Percentiles rank a stretch among this genome's conserved stretches.
Conservation (phyloP, 768 basidiomycete species). For the Suillus placidus region DNA sequence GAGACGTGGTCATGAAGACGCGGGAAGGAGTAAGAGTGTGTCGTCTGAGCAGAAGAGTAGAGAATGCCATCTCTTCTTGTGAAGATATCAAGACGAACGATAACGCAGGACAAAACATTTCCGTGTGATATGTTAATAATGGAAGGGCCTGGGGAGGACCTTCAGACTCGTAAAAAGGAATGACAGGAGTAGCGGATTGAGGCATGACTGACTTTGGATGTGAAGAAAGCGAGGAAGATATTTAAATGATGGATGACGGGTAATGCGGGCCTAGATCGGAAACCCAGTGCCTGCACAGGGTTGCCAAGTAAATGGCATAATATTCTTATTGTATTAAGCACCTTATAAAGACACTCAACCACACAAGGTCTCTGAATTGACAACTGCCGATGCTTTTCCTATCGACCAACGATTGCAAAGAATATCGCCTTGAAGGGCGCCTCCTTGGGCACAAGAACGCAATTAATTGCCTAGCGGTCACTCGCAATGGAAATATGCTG, state of each 20-base stretch:
- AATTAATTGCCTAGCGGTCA: constrained; percentile 10
- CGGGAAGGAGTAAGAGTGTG: neutral
- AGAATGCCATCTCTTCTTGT: neutral
- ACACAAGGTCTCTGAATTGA: no score
- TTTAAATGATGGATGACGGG: neutral
- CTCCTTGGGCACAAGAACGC: constrained; percentile 12
- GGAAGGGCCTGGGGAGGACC: neutral
- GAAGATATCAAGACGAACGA: neutral
- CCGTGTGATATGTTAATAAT: neutral
- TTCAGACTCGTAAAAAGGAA: neutral
- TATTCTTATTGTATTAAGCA: no score
- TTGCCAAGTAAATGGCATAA: no score
- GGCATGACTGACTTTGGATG: neutral
- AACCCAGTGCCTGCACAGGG: no score
- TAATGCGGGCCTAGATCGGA: neutral
- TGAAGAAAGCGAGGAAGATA: neutral
- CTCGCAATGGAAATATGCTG: constrained; percentile 2
- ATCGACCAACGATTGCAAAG: no score
- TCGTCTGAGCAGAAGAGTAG: neutral
- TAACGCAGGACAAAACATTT: neutral
- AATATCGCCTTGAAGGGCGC: constrained; percentile 6
- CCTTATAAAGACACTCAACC: no score
- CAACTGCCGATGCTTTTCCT: no score
- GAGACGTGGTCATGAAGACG: neutral
- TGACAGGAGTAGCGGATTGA: neutral